phyloP scores from a whole-genome alignment of 2,329 filamentous ascomycete species.

The Colletotrichum lentis region DNA sequence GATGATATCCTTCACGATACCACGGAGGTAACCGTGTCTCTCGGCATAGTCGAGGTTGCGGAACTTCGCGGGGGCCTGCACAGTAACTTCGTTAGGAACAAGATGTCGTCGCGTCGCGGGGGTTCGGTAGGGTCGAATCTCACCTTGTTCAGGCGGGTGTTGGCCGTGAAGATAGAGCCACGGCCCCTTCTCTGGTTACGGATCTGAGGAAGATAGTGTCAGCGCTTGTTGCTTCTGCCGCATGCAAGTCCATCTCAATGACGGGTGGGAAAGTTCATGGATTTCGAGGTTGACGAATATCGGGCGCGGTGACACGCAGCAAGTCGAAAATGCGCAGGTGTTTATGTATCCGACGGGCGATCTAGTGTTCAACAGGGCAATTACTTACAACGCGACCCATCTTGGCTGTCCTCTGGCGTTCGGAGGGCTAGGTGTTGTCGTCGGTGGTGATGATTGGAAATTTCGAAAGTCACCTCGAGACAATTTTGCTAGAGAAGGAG shows the following conservation, averaged over 20 bases:
- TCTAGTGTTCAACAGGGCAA: conserved; percentile 29
- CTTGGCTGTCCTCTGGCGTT: conserved; percentile 45
- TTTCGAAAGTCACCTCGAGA: conserved; percentile 14
- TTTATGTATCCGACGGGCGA: conserved; percentile 4
- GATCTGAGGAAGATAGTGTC: conserved; percentile 52
- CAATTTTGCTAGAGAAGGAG: conserved; percentile 26
- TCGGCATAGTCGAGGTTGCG: conserved; percentile 95
- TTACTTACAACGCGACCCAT: conserved; percentile 63
- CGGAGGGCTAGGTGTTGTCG: conserved; percentile 38
- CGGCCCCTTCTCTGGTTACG: conserved; percentile 71
- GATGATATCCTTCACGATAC: conserved; percentile 98
- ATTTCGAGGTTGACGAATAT: conserved; percentile 21
- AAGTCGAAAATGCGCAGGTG: conserved; percentile 9
- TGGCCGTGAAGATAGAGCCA: conserved; percentile 72
- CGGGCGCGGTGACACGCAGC: conserved; percentile 18
- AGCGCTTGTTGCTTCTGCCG: conserved; percentile 22
- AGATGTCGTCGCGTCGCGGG: conserved; percentile 24
- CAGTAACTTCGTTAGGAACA: conserved; percentile 25
- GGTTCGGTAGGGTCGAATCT: conserved; percentile 65
- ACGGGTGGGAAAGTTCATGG: conserved; percentile 23
- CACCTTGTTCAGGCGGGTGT: conserved; percentile 93
- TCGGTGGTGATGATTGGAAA: conserved; percentile 35
- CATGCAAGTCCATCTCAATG: not conserved
- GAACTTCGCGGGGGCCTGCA: conserved; percentile 75
- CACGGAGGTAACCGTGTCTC: conserved; percentile 96